Percentiles rank a stretch among this genome's conserved stretches.
Conservation (phyloP, 164 flowering plant genomes). For the grape (Vitis vinifera) region DNA sequence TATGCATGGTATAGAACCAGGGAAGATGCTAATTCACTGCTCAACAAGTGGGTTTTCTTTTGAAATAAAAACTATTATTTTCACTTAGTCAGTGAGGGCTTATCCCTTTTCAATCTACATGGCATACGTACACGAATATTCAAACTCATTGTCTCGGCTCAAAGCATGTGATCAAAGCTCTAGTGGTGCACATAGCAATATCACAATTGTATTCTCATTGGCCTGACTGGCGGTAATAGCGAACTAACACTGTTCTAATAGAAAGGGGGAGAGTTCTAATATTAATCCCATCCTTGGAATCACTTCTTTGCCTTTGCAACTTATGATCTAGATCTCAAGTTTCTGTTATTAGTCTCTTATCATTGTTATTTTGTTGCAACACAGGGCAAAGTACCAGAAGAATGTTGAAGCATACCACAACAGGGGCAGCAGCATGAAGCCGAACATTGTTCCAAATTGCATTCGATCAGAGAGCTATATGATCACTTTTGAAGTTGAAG, state of each 20-base stretch:
- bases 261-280: not conserved
- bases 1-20: not conserved
- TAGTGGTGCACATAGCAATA: too few species aligned
- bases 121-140: too few species aligned
- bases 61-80: not conserved
- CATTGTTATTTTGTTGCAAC: not conserved
- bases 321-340: too few species aligned
- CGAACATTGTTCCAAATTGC: constrained; percentile 80
- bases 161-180: not conserved
- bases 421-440: constrained; percentile 70
- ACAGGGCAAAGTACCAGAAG: constrained; percentile 98
- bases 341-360: not conserved
- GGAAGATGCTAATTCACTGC: not conserved
- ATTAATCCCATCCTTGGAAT: not conserved
- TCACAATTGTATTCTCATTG: too few species aligned
- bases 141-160: not conserved
- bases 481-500: constrained; percentile 96
- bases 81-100: not conserved
- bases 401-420: constrained; percentile 96
- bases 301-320: not conserved
- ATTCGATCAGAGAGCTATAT: constrained; percentile 88
- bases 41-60: not conserved
- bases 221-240: too few species aligned
- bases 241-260: too few species aligned
- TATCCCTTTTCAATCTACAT: too few species aligned